Base-by-base conservation (phyloP, 1,284 basidiomycete species). In the Pseudozyma pruni region DNA sequence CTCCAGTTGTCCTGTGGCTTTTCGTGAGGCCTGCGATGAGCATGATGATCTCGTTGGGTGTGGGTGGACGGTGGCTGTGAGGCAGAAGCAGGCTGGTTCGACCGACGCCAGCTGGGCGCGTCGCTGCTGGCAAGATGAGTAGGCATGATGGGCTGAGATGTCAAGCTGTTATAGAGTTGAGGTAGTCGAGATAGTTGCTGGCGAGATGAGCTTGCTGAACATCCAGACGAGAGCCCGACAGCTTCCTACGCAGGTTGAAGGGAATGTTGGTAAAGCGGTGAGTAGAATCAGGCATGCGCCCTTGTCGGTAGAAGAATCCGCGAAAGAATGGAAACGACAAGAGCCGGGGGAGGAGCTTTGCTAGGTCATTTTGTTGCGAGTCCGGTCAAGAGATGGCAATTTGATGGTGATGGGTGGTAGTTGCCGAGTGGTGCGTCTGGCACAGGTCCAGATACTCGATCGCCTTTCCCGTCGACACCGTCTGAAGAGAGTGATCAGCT, bases 81-180 rank as follows among this genome's bases (percentile, higher is more conserved):
- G 31, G 46, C 29, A 3, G 66, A 4, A 16, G 17, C 40, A n/a
- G 23, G 20, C 34, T 42, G 59, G 13, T 25, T 27, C 2, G 50
- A 47, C 4, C 66, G 54, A n/a, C 66, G 39, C 66, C 66, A 69
- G 52, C 39, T 69, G 4, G 57, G 66, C 19, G 50, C 59, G 22
- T 69, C 51, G 34, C 49, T 61, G 48, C 39, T 57, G 17, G 58
- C 40, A 23, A 31, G 11, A 27, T 50, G 35, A 10, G 45, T 32
- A 4, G 64, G 50, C 64, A 68, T 68, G 35, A 9, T 48, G 52
- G 22, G 19, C 11, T 45, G 7, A 17, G 4, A 19, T 19, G 27
- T 32, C 23, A 20, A 9, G 20, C 19, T 17, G 31, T 8, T 42
- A 29, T 39, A 40, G 14, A 20, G 17, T 38, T n/a, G 13, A 1